Conservation (phyloP, 768 basidiomycete species). For the Rhodotorula taiwanensis region DNA sequence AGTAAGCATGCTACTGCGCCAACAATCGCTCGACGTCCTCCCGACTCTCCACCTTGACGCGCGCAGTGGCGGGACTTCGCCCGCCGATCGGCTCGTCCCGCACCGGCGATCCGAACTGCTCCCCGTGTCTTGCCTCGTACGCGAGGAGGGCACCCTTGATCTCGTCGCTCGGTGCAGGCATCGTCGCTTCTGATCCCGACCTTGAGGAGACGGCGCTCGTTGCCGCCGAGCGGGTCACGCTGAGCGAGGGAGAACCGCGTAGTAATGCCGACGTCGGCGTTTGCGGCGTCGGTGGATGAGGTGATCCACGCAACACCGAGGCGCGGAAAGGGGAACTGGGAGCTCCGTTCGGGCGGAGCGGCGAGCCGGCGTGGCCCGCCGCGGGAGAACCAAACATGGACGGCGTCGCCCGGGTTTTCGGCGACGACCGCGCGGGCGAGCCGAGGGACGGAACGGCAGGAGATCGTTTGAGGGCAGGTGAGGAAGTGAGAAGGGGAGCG, state of each 20-base stretch:
- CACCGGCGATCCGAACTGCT: no score
- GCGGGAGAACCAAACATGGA: slow-evolving; percentile 5
- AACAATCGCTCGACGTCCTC: slow-evolving; percentile 9
- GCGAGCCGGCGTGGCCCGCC: background rate
- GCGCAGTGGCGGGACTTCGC: background rate
- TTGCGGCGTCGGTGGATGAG: slow-evolving; percentile 18
- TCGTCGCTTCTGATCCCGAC: no score
- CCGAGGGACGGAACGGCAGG: background rate
- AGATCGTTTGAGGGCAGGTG: background rate
- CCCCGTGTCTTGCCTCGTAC: slow-evolving; percentile 27
- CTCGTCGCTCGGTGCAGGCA: slow-evolving; percentile 4
- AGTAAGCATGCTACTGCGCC: background rate
- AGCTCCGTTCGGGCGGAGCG: background rate
- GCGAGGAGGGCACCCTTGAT: slow-evolving; percentile 9
- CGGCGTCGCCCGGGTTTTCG: slow-evolving; percentile 27
- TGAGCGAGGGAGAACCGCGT: slow-evolving; percentile 1
- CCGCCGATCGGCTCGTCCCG: background rate
- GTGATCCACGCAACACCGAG: slow-evolving; percentile 12
- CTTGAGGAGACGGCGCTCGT: no score
- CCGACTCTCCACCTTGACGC: slow-evolving; percentile 17
- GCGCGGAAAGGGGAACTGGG: slow-evolving; percentile 22
- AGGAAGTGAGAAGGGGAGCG: background rate
- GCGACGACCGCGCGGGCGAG: slow-evolving; percentile 26
- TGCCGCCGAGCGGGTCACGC: background rate
- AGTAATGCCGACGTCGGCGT: slow-evolving; percentile 17